Percentiles rank a stretch among this genome's conserved stretches.
Conservation (phyloP, 305 asterid genomes). For the Euphrasia arctica region DNA sequence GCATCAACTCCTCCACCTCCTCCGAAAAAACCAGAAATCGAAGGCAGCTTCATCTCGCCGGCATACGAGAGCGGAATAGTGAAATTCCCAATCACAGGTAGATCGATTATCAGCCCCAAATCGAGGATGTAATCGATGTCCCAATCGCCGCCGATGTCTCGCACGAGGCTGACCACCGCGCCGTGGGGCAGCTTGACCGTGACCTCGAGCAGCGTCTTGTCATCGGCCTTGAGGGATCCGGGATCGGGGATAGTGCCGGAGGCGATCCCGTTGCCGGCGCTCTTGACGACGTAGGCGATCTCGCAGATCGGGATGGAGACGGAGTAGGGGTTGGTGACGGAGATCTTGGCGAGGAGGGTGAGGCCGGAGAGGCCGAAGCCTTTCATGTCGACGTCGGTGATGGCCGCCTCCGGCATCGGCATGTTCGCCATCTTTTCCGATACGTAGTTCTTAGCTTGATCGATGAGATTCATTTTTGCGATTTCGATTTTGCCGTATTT, state of each 20-base stretch:
- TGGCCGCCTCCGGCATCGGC: constrained; percentile 49
- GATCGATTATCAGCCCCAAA: not conserved
- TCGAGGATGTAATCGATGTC: not conserved
- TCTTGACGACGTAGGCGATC: constrained; percentile 42
- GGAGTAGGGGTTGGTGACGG: constrained; percentile 47
- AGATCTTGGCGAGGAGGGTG: constrained; percentile 42
- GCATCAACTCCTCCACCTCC: too few species aligned
- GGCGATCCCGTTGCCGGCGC: constrained; percentile 23
- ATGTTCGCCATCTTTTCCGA: constrained; percentile 38
- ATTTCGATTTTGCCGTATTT: not conserved
- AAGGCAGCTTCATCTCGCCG: not conserved
- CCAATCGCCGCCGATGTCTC: constrained; percentile 8
- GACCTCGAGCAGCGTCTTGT: constrained; percentile 44
- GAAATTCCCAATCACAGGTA: not conserved
- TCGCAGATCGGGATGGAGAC: constrained; percentile 54
- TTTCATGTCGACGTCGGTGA: constrained; percentile 48
- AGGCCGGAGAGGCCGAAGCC: constrained; percentile 38
- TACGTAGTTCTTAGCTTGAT: constrained; percentile 40
- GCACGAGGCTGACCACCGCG: constrained; percentile 18
- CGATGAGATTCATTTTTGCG: constrained; percentile 35
- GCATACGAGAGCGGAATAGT: not conserved
- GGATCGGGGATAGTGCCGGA: constrained; percentile 62
- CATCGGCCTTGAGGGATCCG: constrained; percentile 52
- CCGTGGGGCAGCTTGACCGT: constrained; percentile 51
- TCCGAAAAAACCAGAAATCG: not conserved